phyloP scores from a whole-genome alignment of 345 rosid species.

The Dimocarpus longan region DNA sequence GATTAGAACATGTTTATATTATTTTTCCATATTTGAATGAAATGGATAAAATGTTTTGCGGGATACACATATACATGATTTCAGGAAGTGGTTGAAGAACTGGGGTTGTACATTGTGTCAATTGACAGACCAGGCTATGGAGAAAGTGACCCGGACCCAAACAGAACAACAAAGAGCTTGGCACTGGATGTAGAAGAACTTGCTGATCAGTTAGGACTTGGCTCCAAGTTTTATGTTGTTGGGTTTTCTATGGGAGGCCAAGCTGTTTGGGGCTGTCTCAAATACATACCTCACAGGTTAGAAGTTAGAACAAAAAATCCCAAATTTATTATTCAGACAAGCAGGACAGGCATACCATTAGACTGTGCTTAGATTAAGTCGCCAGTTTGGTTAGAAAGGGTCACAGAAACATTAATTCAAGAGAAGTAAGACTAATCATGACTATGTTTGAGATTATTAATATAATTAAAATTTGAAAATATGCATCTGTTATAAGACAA shows the following conservation, averaged over 20 bases:
- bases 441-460: no score
- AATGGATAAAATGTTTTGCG: background rate
- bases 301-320: conserved; percentile 21
- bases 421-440: no score
- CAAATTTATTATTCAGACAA: background rate
- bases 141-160: conserved; percentile 52
- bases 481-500: no score
- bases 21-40: no score
- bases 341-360: no score
- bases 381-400: no score
- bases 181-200: conserved; percentile 54
- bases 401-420: no score
- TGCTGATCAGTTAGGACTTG: conserved; percentile 45
- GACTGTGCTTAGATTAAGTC: background rate
- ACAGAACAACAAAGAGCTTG: conserved; percentile 41
- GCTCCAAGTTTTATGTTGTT: conserved; percentile 43
- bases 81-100: conserved; percentile 49
- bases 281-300: conserved; percentile 62
- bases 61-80: background rate
- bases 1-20: no score
- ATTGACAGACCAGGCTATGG: conserved; percentile 59
- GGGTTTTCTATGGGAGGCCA: conserved; percentile 62
- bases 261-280: conserved; percentile 51
- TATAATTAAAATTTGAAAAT: no score
- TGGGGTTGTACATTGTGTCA: conserved; percentile 39